Evolutionary conservation across 2,329 filamentous ascomycete genomes (phyloP).

Genomic region (Podosphaera aphanis): DNA sequence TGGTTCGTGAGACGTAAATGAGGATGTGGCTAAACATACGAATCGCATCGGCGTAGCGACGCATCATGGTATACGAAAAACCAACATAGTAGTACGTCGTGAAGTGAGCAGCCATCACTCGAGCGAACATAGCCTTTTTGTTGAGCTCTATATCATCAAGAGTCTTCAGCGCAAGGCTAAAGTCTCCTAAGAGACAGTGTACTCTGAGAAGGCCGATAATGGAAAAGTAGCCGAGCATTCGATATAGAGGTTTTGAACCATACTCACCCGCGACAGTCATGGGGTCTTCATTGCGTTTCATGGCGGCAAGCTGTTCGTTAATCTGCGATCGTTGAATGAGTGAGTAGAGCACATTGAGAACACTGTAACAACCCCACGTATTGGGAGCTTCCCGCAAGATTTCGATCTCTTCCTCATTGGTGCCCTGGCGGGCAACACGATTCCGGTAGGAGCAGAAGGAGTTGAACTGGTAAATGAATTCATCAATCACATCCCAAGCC

Average conservation of each 20-base stretch:
- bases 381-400: constrained; percentile 90
- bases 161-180: constrained; percentile 93
- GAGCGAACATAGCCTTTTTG: constrained; percentile 99
- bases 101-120: constrained; percentile 98
- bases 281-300: constrained; percentile 83
- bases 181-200: constrained; percentile 90
- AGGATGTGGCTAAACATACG: constrained; percentile 99
- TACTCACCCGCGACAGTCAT: constrained; percentile 81
- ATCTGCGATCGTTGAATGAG: constrained; percentile 97
- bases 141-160: constrained; percentile 98
- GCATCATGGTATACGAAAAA: constrained; percentile 99
- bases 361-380: constrained; percentile 98
- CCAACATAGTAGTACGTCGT: constrained; percentile 99
- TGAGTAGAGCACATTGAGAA: constrained; percentile 96
- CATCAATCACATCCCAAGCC: constrained; percentile 99
- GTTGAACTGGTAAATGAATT: constrained; percentile 99
- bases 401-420: constrained; percentile 80
- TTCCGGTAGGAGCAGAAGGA: constrained; percentile 95
- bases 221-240: constrained; percentile 98
- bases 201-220: constrained; percentile 93
- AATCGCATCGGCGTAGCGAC: constrained; percentile 95
- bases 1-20: constrained; percentile 92
- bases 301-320: constrained; percentile 84
- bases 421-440: constrained; percentile 57
- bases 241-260: constrained; percentile 78